These are phyloP conservation scores for Fusarium pseudocircinatum DNA, from an alignment of 2,329 filamentous ascomycete species.

Conservation along the genomic window DNA sequence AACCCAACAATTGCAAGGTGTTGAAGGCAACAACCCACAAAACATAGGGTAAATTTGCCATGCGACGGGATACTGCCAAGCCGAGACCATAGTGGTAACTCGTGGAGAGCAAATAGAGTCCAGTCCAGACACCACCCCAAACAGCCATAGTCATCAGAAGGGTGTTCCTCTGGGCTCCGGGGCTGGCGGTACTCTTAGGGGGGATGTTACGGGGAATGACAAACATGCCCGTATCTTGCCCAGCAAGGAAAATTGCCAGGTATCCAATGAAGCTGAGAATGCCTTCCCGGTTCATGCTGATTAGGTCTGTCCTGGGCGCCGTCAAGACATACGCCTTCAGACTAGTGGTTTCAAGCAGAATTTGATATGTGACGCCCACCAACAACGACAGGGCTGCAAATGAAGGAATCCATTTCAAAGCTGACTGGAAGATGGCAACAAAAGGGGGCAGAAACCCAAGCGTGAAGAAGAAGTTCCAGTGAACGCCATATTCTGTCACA, in stretches of 20 bases:
- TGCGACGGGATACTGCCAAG: slow-evolving; percentile 82
- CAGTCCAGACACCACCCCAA: slow-evolving; percentile 74
- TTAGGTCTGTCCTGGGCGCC: slow-evolving; percentile 78
- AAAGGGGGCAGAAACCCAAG: slow-evolving; percentile 89
- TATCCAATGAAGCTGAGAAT: slow-evolving; percentile 96
- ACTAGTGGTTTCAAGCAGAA: slow-evolving; percentile 77
- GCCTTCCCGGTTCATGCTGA: slow-evolving; percentile 93
- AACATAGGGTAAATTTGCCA: slow-evolving; percentile 94
- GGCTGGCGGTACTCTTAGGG: slow-evolving; percentile 53
- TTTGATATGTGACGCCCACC: slow-evolving; percentile 76
- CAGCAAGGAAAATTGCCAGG: slow-evolving; percentile 91
- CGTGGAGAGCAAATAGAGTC: slow-evolving; percentile 75
- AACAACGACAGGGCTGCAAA: slow-evolving; percentile 79
- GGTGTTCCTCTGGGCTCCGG: slow-evolving; percentile 60
- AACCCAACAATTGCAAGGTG: slow-evolving; percentile 80
- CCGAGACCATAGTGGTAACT: slow-evolving; percentile 75
- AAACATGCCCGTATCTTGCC: slow-evolving; percentile 83
- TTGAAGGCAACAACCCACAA: slow-evolving; percentile 96
- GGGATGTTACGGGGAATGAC: slow-evolving; percentile 72
- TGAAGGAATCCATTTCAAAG: slow-evolving; percentile 76
- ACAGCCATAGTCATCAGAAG: slow-evolving; percentile 71
- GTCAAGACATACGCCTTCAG: slow-evolving; percentile 85
- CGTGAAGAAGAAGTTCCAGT: slow-evolving; percentile 99
- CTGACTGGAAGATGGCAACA: slow-evolving; percentile 81
- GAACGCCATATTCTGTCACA: slow-evolving; percentile 95